These are phyloP conservation scores for Biancaea sappan DNA, from an alignment of 306 rosid species.

Conservation along the genomic window DNA sequence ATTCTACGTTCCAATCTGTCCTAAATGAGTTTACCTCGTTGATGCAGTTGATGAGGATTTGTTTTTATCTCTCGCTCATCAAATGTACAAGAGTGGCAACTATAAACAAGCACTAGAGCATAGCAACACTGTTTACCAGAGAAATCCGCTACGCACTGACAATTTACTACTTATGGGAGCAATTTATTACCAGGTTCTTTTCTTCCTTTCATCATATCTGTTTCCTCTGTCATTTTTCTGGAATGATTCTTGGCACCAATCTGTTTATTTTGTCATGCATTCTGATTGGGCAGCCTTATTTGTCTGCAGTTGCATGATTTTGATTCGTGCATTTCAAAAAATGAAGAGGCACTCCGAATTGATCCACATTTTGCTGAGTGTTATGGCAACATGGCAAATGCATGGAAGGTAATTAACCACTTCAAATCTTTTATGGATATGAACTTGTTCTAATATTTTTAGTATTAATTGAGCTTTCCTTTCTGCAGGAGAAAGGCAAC, in stretches of 20 bases:
- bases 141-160: slow-evolving; percentile 82
- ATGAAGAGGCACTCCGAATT: slow-evolving; percentile 87
- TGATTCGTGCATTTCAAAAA: slow-evolving; percentile 89
- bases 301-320: slow-evolving; percentile 79
- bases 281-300: neutral
- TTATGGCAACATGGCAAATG: slow-evolving; percentile 98
- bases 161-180: slow-evolving; percentile 94
- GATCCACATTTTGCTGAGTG: slow-evolving; percentile 93
- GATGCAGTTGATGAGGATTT: slow-evolving; percentile 85
- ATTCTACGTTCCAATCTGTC: neutral
- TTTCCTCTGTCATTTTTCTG: slow-evolving; percentile 4
- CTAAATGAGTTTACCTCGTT: neutral
- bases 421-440: neutral
- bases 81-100: slow-evolving; percentile 82
- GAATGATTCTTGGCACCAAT: neutral
- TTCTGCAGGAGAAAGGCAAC: slow-evolving; percentile 54
- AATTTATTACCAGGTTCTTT: slow-evolving; percentile 82
- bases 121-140: slow-evolving; percentile 77
- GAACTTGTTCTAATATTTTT: slow-evolving; percentile 15
- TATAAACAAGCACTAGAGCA: slow-evolving; percentile 90
- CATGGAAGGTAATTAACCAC: slow-evolving; percentile 72
- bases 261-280: neutral
- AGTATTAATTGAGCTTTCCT: slow-evolving; percentile 11
- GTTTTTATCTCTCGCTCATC: slow-evolving; percentile 78
- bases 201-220: neutral